phyloP scores from a whole-genome alignment of 345 rosid genomes.

The Eucalyptus globulus region DNA sequence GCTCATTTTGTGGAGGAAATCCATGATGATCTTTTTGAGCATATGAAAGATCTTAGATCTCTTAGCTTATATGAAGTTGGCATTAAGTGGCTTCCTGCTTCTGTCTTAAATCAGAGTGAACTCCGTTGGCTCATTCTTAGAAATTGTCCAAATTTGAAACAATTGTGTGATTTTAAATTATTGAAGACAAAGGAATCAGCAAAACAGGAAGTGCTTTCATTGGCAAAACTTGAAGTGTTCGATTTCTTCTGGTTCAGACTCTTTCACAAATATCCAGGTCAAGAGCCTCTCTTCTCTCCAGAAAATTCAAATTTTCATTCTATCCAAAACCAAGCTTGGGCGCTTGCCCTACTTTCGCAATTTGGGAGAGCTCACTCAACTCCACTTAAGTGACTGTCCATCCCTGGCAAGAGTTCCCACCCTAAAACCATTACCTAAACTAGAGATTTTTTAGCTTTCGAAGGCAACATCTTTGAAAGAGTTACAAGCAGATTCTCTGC shows the following conservation, averaged over 20 bases:
- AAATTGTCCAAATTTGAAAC: conserved; percentile 13
- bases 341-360: neutral
- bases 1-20: neutral
- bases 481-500: neutral
- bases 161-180: neutral
- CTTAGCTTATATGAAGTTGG: neutral
- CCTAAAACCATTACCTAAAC: neutral
- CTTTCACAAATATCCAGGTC: neutral
- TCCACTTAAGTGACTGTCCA: neutral
- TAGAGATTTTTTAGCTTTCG: neutral
- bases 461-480: neutral
- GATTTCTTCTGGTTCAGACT: neutral
- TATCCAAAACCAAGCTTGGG: neutral
- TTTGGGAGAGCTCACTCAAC: neutral
- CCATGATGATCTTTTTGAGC: neutral
- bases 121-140: conserved; percentile 28
- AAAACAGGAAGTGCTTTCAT: neutral
- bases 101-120: conserved; percentile 7
- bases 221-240: neutral
- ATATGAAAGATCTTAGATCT: neutral
- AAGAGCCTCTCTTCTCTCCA: neutral
- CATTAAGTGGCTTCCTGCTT: neutral
- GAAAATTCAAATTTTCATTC: neutral
- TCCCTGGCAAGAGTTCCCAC: neutral
- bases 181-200: neutral